Conservation (phyloP, 192 early-diverging fungal species). For the Pilaira anomala region DNA sequence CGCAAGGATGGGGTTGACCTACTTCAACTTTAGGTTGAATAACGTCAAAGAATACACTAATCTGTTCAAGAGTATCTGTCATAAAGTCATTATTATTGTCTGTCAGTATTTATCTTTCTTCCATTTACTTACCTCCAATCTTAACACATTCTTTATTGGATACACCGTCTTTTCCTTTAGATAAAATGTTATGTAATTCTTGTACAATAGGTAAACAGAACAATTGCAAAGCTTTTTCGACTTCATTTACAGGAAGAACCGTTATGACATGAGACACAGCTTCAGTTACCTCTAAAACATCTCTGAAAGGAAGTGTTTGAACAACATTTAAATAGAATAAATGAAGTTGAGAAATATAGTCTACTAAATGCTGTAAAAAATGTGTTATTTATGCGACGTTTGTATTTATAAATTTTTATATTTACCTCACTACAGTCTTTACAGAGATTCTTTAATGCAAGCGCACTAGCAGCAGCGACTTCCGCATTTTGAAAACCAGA, state of each 20-base stretch:
- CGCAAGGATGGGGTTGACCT: slow-evolving; percentile 59
- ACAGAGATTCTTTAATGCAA: slow-evolving; percentile 86
- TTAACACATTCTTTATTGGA: slow-evolving; percentile 37
- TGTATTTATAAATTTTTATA: neutral
- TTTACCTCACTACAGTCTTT: slow-evolving; percentile 85
- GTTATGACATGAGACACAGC: slow-evolving; percentile 86
- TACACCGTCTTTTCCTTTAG: slow-evolving; percentile 32
- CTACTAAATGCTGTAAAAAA: slow-evolving; percentile 59
- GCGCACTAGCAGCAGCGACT: slow-evolving; percentile 77
- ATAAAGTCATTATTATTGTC: slow-evolving; percentile 4
- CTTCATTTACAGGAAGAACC: slow-evolving; percentile 63
- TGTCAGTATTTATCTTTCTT: neutral
- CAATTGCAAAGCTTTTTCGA: slow-evolving; percentile 60
- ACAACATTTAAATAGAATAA: slow-evolving; percentile 76
- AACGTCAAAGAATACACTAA: slow-evolving; percentile 59
- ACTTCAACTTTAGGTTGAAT: slow-evolving; percentile 48
- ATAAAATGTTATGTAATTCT: slow-evolving; percentile 59
- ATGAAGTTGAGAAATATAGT: slow-evolving; percentile 77
- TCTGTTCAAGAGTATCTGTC: slow-evolving; percentile 50
- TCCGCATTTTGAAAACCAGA: slow-evolving; percentile 88
- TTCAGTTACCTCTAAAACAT: slow-evolving; percentile 78
- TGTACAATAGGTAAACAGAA: slow-evolving; percentile 76
- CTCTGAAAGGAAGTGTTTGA: slow-evolving; percentile 62
- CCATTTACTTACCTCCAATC: slow-evolving; percentile 39
- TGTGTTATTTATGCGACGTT: neutral